Evolutionary conservation across 306 rosid species (phyloP), one percentile per base, ranked within the genome.

Genomic region (Purshia tridentata): DNA sequence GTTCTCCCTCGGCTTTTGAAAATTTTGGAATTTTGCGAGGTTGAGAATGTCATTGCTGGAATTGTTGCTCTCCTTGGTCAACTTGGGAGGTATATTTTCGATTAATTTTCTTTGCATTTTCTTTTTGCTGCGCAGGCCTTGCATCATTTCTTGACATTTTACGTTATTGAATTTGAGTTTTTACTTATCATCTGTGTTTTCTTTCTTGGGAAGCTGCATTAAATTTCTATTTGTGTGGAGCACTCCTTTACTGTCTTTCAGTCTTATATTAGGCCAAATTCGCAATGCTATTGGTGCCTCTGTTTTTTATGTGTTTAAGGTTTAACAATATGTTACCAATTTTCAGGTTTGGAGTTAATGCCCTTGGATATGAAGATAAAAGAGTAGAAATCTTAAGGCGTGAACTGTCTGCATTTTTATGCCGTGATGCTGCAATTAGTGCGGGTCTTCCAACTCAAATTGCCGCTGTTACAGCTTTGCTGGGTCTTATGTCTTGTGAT

Each of bases 21-120:
- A 65, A 61, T 89, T 53, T 76, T 91, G 71, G 86, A 86, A 47
- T 85, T 86, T 4, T 79, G 90, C 72, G 76, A 15, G 18, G 77
- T 65, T 72, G 90, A 83, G 77, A 75, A 76, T 59, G 81, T 82
- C 42, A 77, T 65, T 69, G 72, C 86, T 53, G 85, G 85, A 56
- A 65, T 91, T 65, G 67, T 86, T 69, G 79, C 85, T 85, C 94
- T 93, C 63, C 92, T 93, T 49, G 96, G 91, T 76, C 96, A 88
- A 79, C 92, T 93, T 78, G 97, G 98, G 83, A 89, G 94, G 98
- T 91, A 86, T 71, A 37, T 65, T 72, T 41, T 70, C 63, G 11
- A n/a, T 55, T 78, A 61, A 22, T 76, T 70, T 77, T 47, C 44
- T n/a, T 71, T 37, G 42, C 13, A 51, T 37, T 40, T 29, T 7